Evolutionary conservation across 2,329 filamentous ascomycete genomes (phyloP), one percentile per base, ranked within the genome.

Genomic region (Calycina marina): DNA sequence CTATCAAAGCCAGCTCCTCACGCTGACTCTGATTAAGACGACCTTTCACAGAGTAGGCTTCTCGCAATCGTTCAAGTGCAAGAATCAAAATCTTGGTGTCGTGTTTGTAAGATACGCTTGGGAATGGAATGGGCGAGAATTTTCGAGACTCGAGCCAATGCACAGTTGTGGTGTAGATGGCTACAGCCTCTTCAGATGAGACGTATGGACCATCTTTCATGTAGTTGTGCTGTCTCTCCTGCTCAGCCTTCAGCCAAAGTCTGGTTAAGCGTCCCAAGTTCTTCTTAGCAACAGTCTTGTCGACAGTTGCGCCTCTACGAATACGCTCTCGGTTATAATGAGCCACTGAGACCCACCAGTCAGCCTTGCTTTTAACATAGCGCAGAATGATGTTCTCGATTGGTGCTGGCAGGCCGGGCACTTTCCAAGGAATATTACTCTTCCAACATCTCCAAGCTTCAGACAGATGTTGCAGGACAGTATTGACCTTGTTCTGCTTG

Each of bases 371-470:
- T 65, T 98, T 98, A 48, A 98, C 92, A 48, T 98, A 98, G 50
- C 90, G 81, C 40, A 98, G 66, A 49, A 98, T 98, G 47, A 98
- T 93, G 52, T 96, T 98, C 59, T 98, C 90, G 41, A 98, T 96
- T 0, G 90, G 88, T 10, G 92, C 92, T 25, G 90, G 90, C 39
- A 98, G 60, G 22, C 90, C 92, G 31, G 90, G 90, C 3, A 98
- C 90, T 62, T 98, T 98, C 90, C 90, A 98, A 0, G 90, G 90
- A 45, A 98, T 98, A 52, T 98, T 98, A 60, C 86, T 94, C 76
- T 98, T 98, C 90, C 90, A 98, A 62, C 90, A 98, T 61, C 90
- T 73, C 90, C 90, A 98, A 10, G 90, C 90, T 61, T 98, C 90
- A 0, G 88, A 96, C 25, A 98, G 61, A 67, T 98, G 92, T 52